phyloP scores from a whole-genome alignment of 2,329 filamentous ascomycete species.

The Arthrobotrys conoides region DNA sequence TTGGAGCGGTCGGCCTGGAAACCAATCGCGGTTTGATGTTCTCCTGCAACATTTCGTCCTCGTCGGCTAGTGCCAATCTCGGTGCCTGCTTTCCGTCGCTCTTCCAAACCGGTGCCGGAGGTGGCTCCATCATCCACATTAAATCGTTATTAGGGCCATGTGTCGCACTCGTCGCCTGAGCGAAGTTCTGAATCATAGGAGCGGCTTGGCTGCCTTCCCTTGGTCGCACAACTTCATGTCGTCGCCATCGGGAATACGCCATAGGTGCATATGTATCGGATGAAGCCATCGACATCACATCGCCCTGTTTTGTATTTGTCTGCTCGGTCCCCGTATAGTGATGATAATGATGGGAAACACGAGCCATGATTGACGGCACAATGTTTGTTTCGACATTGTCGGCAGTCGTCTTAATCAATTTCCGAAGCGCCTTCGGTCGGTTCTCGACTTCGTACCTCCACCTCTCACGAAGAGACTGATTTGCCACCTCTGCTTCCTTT shows the following conservation, averaged over 20 bases:
- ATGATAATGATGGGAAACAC: conserved; percentile 57
- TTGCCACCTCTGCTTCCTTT: conserved; percentile 54
- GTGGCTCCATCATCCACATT: conserved; percentile 60
- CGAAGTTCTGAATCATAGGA: conserved; percentile 56
- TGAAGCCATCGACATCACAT: conserved; percentile 58
- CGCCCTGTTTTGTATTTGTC: conserved; percentile 23
- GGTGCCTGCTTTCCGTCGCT: conserved; percentile 57
- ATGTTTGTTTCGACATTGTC: conserved; percentile 60
- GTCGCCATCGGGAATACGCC: conserved; percentile 48
- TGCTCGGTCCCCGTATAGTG: conserved; percentile 56
- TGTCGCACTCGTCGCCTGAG: conserved; percentile 39
- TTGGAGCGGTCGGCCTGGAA: conserved; percentile 33
- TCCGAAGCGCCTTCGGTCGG: conserved; percentile 57
- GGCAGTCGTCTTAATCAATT: conserved; percentile 57
- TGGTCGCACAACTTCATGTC: conserved; percentile 31
- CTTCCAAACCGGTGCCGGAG: conserved; percentile 58
- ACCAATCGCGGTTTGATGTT: conserved; percentile 50
- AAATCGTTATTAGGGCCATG: conserved; percentile 52
- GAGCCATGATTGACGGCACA: conserved; percentile 56
- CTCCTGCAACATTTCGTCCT: conserved; percentile 47
- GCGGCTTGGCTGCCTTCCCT: conserved; percentile 42
- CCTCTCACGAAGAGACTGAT: conserved; percentile 51
- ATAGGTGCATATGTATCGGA: conserved; percentile 48
- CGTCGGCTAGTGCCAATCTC: conserved; percentile 49
- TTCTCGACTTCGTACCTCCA: conserved; percentile 59